phyloP scores from a whole-genome alignment of 169 alveolate genomes.

The Pseudocohnilembus persalinus region DNA sequence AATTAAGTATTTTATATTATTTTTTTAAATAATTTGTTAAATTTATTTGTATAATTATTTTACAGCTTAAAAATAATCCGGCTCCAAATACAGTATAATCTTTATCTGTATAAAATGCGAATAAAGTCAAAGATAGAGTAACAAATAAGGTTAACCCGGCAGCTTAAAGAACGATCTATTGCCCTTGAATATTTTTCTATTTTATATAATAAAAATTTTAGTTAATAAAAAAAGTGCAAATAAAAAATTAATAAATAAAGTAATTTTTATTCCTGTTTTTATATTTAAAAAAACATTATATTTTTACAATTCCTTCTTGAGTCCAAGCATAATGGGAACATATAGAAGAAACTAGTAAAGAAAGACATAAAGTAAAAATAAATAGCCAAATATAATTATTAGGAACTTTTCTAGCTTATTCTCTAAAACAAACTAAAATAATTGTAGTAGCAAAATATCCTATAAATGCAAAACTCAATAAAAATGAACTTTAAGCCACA shows the following conservation, averaged over 20 bases:
- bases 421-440: background rate
- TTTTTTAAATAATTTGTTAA: too few species aligned
- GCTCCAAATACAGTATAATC: background rate
- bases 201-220: too few species aligned
- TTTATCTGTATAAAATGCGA: background rate
- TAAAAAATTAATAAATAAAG: too few species aligned
- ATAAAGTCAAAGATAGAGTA: background rate
- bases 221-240: too few species aligned
- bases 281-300: too few species aligned
- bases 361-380: background rate
- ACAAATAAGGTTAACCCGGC: background rate
- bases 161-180: background rate
- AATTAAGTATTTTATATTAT: too few species aligned
- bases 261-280: too few species aligned
- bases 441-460: background rate
- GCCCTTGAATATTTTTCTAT: background rate
- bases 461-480: background rate
- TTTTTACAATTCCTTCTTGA: background rate
- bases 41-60: too few species aligned
- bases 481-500: background rate
- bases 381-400: background rate
- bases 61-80: background rate
- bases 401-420: background rate
- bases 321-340: background rate
- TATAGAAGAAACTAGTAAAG: background rate